Base-by-base conservation (phyloP, 768 basidiomycete species). In the Suillus hirtellus region DNA sequence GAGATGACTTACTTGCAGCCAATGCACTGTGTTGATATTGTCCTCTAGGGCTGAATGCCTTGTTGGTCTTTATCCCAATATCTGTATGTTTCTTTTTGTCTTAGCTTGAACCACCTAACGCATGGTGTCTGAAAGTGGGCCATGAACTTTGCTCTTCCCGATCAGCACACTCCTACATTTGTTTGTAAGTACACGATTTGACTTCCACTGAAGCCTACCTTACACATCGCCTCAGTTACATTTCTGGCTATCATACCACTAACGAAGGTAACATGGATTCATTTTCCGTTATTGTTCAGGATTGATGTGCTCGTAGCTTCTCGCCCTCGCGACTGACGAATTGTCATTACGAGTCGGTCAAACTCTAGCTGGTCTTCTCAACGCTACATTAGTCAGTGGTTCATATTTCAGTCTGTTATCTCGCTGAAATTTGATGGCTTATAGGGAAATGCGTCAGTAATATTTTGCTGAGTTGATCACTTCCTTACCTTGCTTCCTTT, bases 231-330 rank as follows among this genome's bases (percentile, higher is more conserved):
- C 17, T 53, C 66, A 92, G 89, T 89, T 71, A 85, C 87, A 1
- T 93, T 95, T 72, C 75, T 92, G 49, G 86, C 93, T n/a, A 95
- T 95, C 64, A 84, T 95, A 64, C 93, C 93, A 5, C 80, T 94
- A 3, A 93, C 93, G 49, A 92, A 93, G 77, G 89, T 89, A 56
- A 42, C 15, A 27, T 17, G 17, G 8, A 10, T 58, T 19, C 10
- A 10, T 6, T 58, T 42, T n/a, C n/a, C 31, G 15, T 24, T 10
- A 6, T 42, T 42, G 56, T 40, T 56, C 9, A 27, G 9, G 40
- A 42, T 27, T 42, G 15, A 58, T 38, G 24, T 58, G 4, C 24
- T 67, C 42, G 1, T 62, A 92, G 89, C 75, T 94, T 6, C 81
- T 95, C 2, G 89, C 88, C 2, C 93, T 94, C 70, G 92, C 92